A percentile compares a stretch with the other conserved stretches of the same genome.
These are phyloP conservation scores for Iberis amara DNA, from an alignment of 441 rosid species.

Conservation along the genomic window DNA sequence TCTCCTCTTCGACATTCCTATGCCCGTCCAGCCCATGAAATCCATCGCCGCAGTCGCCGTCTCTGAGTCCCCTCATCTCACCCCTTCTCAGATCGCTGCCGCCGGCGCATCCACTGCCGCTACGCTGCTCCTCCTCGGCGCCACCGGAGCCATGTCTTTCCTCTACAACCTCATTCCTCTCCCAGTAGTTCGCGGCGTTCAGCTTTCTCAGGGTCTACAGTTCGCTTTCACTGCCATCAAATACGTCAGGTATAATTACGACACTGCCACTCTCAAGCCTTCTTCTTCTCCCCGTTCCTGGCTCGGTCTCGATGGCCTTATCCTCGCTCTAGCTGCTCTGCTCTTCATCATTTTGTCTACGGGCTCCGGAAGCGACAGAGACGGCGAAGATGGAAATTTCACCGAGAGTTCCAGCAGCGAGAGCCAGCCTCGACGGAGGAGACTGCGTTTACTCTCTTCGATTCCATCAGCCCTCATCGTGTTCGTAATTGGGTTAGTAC, in stretches of 20 bases:
- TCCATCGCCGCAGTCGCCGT: constrained; percentile 72
- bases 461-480: constrained; percentile 64
- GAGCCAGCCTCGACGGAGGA: constrained; percentile 15
- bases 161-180: constrained; percentile 54
- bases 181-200: constrained; percentile 71
- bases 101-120: constrained; percentile 59
- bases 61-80: constrained; percentile 53
- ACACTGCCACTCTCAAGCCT: constrained; percentile 44
- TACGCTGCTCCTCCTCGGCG: constrained; percentile 52
- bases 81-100: constrained; percentile 56
- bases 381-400: not conserved
- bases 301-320: constrained; percentile 63
- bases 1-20: constrained; percentile 63
- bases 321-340: constrained; percentile 46
- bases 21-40: constrained; percentile 78
- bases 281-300: constrained; percentile 49
- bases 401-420: constrained; percentile 1
- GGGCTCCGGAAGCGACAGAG: constrained; percentile 43
- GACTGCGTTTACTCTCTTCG: constrained; percentile 43
- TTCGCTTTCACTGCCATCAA: constrained; percentile 67
- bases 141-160: constrained; percentile 58
- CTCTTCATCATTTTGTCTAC: constrained; percentile 51
- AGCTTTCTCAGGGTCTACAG: constrained; percentile 62
- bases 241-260: constrained; percentile 51
- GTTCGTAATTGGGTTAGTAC: constrained; percentile 41